Base-by-base conservation (phyloP, 2,329 filamentous ascomycete genomes). In the Botryosphaeria dothidea region DNA sequence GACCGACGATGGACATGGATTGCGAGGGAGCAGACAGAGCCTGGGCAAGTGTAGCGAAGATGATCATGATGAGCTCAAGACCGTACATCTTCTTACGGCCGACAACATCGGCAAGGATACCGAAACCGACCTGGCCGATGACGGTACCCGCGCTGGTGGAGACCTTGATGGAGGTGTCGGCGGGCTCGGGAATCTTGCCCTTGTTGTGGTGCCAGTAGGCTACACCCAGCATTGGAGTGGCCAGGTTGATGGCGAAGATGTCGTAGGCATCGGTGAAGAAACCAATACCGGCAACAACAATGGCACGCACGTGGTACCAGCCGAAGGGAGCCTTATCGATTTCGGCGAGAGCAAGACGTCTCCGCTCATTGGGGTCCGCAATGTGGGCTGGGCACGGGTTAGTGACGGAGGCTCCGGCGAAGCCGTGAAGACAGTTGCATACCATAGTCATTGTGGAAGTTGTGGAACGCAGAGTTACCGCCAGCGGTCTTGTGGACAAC, bases 71-170 rank as follows among this genome's bases (percentile, higher is more conserved):
- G 13, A 78, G 70, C 60, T 78, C 75, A 4, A 77, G 71, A 68
- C 92, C 92, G 76, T 96, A 95, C 90, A 96, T 94, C 69, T 84
- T 87, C 82, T 92, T 92, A 67, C 91, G 88, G 62, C 92, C 92
- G 61, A 94, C 84, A 5, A 88, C 79, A 79, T 96, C 92, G 29
- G 92, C 92, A 23, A 93, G 81, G 31, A 74, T 74, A 52, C 71
- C 62, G 73, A 96, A 96, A 54, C 86, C 86, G 34, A 95, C 81
- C 79, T 96, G 92, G 38, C 92, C 92, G 57, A 96, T 80, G 62
- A 96, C 91, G 21, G 92, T 95, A 66, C 92, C 92, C 66, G 89
- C 90, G 31, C 90, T 93, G 13, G 92, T 95, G 23, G 92, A 87
- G 64, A 94, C 87, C 80, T 96, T 96, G 82, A 96, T 93, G 25